A percentile compares a stretch with the other conserved stretches of the same genome.
These are phyloP conservation scores for Pyrenochaeta sp. DNA, from an alignment of 2,329 filamentous ascomycete species.

Conservation along the genomic window DNA sequence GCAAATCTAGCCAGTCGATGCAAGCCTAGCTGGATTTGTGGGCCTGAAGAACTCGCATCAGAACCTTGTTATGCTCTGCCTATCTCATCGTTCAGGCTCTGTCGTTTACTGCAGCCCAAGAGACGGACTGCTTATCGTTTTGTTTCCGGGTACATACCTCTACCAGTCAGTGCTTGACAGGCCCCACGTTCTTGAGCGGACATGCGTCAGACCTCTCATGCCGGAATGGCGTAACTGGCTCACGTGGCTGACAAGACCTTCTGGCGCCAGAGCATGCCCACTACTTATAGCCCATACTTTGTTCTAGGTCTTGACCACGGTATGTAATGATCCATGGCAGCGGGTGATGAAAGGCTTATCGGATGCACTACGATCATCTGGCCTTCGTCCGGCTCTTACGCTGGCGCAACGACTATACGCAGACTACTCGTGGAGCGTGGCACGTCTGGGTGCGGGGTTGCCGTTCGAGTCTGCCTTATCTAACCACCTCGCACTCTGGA, in stretches of 20 bases:
- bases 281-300: not conserved
- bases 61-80: not conserved
- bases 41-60: not conserved
- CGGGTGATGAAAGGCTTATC: not conserved
- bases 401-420: conserved; percentile 1
- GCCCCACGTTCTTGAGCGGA: not conserved
- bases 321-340: not conserved
- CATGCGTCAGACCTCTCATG: not conserved
- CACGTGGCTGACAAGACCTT: not conserved
- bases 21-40: not conserved
- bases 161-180: not conserved
- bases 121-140: not conserved
- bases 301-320: not conserved
- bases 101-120: not conserved
- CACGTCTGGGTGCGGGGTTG: conserved; percentile 10
- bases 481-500: conserved; percentile 4
- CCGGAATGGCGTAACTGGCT: not conserved
- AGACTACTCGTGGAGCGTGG: not conserved
- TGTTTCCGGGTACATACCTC: not conserved
- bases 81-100: not conserved
- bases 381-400: not conserved
- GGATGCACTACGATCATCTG: not conserved
- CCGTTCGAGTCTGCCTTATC: conserved; percentile 13
- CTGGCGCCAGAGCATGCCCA: not conserved
- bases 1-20: not conserved